Evolutionary conservation across 306 rosid species (phyloP).

Genomic region (Malus fusca): DNA sequence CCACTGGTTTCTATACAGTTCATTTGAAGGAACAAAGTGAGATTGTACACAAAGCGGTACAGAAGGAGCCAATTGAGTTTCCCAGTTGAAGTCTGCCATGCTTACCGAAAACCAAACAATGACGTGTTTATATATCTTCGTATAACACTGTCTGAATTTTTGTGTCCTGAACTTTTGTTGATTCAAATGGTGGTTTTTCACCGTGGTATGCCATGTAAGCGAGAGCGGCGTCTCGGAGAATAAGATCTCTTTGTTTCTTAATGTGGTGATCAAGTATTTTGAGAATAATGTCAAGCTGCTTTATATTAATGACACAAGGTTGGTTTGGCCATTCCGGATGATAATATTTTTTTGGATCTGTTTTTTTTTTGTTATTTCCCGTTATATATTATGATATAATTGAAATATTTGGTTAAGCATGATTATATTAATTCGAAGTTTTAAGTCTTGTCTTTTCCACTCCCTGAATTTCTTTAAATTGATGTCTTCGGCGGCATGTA

Average conservation of each 20-base stretch:
- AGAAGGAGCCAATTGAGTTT: conserved; percentile 48
- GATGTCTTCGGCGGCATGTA: too few relatives aligned
- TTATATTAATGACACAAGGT: neutral
- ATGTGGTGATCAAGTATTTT: neutral
- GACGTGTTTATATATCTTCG: neutral
- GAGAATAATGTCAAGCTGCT: neutral
- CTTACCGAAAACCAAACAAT: neutral
- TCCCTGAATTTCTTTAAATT: too few relatives aligned
- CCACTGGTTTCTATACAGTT: conserved; percentile 76
- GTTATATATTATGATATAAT: neutral
- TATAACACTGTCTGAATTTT: neutral
- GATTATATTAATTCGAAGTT: neutral
- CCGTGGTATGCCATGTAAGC: neutral
- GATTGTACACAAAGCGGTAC: conserved; percentile 74
- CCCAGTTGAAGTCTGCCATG: conserved; percentile 4
- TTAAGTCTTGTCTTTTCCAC: neutral
- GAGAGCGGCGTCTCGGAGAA: neutral
- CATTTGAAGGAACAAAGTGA: conserved; percentile 85
- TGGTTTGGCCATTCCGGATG: neutral
- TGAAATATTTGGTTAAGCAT: neutral
- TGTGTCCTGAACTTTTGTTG: neutral
- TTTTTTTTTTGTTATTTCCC: neutral
- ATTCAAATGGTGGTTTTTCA: neutral
- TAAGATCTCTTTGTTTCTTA: neutral
- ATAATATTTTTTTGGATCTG: neutral